A percentile compares a stretch with the other conserved stretches of the same genome.
Evolutionary conservation across 192 early-diverging fungal genomes (phyloP).

Genomic region (Coemansia pectinata): DNA sequence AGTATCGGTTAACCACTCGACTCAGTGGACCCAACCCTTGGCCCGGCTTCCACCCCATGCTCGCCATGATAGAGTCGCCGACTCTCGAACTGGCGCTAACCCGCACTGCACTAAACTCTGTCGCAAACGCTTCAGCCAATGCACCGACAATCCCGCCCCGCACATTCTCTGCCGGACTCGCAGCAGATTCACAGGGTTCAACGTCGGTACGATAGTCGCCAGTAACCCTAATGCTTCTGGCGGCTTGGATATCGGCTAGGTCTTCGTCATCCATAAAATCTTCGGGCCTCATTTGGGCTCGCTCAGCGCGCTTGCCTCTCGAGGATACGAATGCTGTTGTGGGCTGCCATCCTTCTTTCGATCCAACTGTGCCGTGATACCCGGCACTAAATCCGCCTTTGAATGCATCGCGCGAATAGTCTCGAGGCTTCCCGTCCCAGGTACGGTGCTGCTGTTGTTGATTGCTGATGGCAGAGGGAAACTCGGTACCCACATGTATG

Average conservation of each 20-base stretch:
- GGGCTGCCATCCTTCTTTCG: slow-evolving; percentile 79
- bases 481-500: slow-evolving; percentile 39
- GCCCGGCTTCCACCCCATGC: slow-evolving; percentile 89
- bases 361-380: slow-evolving; percentile 94
- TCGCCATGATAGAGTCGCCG: slow-evolving; percentile 66
- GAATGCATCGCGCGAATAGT: slow-evolving; percentile 89
- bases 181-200: neutral
- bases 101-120: slow-evolving; percentile 14
- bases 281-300: slow-evolving; percentile 57
- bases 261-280: slow-evolving; percentile 99
- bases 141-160: slow-evolving; percentile 10
- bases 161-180: neutral
- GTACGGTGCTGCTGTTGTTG: slow-evolving; percentile 24
- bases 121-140: slow-evolving; percentile 15
- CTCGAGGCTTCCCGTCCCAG: slow-evolving; percentile 69
- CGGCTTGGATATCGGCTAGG: slow-evolving; percentile 56
- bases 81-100: neutral
- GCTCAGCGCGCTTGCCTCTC: slow-evolving; percentile 61
- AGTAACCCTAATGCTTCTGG: slow-evolving; percentile 5
- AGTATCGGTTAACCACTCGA: neutral
- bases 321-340: slow-evolving; percentile 77
- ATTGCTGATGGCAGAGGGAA: slow-evolving; percentile 11
- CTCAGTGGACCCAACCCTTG: slow-evolving; percentile 76
- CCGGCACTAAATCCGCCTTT: slow-evolving; percentile 94
- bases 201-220: neutral